Percentiles rank a stretch among this genome's conserved stretches.
phyloP scores from a whole-genome alignment of 768 basidiomycete species.

The Hortiboletus flavorubellus region DNA sequence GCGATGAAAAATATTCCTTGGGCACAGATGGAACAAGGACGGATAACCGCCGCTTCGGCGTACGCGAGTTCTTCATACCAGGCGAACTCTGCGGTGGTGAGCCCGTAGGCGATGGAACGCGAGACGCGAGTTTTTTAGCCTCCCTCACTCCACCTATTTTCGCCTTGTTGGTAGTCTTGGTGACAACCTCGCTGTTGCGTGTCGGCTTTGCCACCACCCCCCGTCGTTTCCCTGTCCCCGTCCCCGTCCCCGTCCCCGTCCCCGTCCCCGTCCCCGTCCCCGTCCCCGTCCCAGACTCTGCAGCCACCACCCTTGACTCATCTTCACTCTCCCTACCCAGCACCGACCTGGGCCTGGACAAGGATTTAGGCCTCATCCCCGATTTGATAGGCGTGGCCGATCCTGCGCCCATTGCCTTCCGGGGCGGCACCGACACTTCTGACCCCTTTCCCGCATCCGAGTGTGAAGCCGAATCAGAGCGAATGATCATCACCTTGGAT shows the following conservation, averaged over 20 bases:
- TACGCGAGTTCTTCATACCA: neutral
- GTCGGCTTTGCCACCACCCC: neutral
- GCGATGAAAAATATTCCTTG: constrained; percentile 26
- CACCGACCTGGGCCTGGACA: neutral
- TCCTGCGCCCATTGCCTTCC: neutral
- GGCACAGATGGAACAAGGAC: constrained; percentile 29
- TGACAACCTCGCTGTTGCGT: neutral
- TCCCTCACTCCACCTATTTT: neutral
- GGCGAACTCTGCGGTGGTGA: constrained; percentile 9
- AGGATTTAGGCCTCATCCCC: constrained; percentile 23
- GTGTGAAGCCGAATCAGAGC: neutral
- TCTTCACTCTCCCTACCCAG: neutral
- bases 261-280: too few species aligned
- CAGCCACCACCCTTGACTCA: neutral
- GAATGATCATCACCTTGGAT: neutral
- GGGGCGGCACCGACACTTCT: constrained; percentile 11
- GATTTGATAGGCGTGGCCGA: constrained; percentile 24
- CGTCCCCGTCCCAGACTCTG: neutral
- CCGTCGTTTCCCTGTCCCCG: neutral
- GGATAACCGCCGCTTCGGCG: constrained; percentile 23
- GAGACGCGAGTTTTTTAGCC: neutral
- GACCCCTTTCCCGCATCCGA: neutral
- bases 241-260: too few species aligned
- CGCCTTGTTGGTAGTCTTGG: constrained; percentile 1
- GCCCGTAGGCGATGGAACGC: constrained; percentile 4